Conservation (phyloP, 352 stramenopile genomes). For the Phytophthora melonis region DNA sequence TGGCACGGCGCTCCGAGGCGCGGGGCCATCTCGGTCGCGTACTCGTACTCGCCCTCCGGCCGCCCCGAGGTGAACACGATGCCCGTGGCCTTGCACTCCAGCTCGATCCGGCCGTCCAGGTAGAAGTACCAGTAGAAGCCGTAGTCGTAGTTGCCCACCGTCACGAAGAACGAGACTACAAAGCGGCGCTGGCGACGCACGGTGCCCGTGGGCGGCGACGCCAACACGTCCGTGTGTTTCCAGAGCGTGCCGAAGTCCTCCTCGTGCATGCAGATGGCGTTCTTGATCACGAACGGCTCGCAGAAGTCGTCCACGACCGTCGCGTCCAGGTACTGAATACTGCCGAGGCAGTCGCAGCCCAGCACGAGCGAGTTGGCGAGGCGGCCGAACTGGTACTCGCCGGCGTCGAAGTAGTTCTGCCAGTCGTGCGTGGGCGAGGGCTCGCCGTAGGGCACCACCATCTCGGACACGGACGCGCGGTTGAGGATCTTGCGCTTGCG, state of each 20-base stretch:
- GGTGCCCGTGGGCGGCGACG: slow-evolving; percentile 31
- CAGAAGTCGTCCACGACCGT: slow-evolving; percentile 42
- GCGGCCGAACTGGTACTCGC: slow-evolving; percentile 82
- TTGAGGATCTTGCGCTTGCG: slow-evolving; percentile 69
- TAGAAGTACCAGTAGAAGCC: too few species aligned
- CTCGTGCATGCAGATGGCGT: slow-evolving; percentile 46
- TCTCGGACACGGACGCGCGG: slow-evolving; percentile 80
- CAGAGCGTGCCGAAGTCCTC: slow-evolving; percentile 53
- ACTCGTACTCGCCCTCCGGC: slow-evolving; percentile 64
- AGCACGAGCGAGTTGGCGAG: slow-evolving; percentile 84
- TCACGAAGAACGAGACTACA: slow-evolving; percentile 84
- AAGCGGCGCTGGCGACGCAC: slow-evolving; percentile 79
- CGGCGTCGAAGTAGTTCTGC: slow-evolving; percentile 90
- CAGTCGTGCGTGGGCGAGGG: slow-evolving; percentile 71
- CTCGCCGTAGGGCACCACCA: slow-evolving; percentile 89
- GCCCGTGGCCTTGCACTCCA: slow-evolving; percentile 76
- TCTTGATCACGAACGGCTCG: slow-evolving; percentile 44
- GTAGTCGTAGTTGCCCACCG: too few species aligned
- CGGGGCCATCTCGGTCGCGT: slow-evolving; percentile 58
- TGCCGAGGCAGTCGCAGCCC: slow-evolving; percentile 71
- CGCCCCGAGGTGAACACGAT: slow-evolving; percentile 85
- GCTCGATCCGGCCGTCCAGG: too few species aligned
- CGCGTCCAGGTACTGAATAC: slow-evolving; percentile 41
- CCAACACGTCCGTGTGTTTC: slow-evolving; percentile 73
- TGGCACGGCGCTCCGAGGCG: slow-evolving; percentile 74